phyloP scores from a whole-genome alignment of 148 eudicot species.

The Silene uniflora region DNA sequence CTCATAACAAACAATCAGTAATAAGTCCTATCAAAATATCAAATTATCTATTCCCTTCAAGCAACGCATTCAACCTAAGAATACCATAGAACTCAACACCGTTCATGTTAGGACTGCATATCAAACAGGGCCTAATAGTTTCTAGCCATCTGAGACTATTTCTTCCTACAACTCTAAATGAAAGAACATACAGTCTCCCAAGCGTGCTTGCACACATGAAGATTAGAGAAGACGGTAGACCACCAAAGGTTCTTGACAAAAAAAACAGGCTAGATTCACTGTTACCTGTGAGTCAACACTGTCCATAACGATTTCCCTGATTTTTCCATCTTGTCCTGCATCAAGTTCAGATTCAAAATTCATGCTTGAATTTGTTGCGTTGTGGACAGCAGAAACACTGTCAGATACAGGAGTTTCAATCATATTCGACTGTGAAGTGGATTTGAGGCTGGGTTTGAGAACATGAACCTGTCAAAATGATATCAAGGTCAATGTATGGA shows the following conservation, averaged over 20 bases:
- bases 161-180: not conserved
- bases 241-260: not conserved
- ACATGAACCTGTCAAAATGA: conserved; percentile 56
- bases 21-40: not conserved
- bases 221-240: not conserved
- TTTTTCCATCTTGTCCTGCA: conserved; percentile 66
- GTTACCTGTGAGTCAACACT: conserved; percentile 50
- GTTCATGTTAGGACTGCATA: not conserved
- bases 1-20: not conserved
- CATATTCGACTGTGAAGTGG: conserved; percentile 65
- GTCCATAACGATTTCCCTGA: conserved; percentile 76
- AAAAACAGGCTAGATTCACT: not conserved
- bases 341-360: conserved; percentile 69
- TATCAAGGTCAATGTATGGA: conserved; percentile 16
- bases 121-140: not conserved
- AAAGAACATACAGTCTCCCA: not conserved
- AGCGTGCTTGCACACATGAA: not conserved
- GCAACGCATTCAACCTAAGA: not conserved
- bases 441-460: conserved; percentile 93
- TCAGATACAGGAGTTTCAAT: conserved; percentile 58
- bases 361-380: conserved; percentile 66
- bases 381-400: conserved; percentile 71
- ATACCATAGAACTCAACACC: not conserved
- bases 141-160: not conserved
- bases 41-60: not conserved